Conservation (phyloP, 2,329 filamentous ascomycete genomes). For the Apiospora malaysiana region DNA sequence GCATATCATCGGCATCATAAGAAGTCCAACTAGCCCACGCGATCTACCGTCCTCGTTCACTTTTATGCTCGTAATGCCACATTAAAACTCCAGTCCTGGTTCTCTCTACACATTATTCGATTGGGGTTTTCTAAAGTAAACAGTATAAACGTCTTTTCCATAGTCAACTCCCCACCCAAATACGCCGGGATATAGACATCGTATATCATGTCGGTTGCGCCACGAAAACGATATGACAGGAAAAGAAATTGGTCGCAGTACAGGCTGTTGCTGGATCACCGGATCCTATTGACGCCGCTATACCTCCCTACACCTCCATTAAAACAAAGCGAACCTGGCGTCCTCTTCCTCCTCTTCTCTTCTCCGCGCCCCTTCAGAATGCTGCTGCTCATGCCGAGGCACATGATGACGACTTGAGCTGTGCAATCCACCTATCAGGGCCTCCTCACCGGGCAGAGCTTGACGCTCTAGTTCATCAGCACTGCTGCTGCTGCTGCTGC, state of each 20-base stretch:
- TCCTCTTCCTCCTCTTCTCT: not conserved
- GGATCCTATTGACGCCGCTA: not conserved
- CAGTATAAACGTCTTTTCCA: not conserved
- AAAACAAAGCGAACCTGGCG: slow-evolving; percentile 5
- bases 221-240: not conserved
- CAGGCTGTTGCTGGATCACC: not conserved
- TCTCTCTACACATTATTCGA: slow-evolving; percentile 1
- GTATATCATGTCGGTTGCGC: not conserved
- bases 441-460: not conserved
- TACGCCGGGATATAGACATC: not conserved
- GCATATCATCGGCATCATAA: not conserved
- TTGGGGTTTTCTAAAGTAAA: not conserved
- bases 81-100: not conserved
- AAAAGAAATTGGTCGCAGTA: not conserved
- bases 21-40: not conserved
- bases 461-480: not conserved
- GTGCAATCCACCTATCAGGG: not conserved
- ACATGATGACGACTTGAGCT: not conserved
- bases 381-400: not conserved
- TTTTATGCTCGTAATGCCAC: not conserved
- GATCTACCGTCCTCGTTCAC: not conserved
- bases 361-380: not conserved
- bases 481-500: not conserved
- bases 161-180: not conserved
- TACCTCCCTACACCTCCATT: not conserved